Conservation (phyloP, 306 rosid species). For the Delonix regia region DNA sequence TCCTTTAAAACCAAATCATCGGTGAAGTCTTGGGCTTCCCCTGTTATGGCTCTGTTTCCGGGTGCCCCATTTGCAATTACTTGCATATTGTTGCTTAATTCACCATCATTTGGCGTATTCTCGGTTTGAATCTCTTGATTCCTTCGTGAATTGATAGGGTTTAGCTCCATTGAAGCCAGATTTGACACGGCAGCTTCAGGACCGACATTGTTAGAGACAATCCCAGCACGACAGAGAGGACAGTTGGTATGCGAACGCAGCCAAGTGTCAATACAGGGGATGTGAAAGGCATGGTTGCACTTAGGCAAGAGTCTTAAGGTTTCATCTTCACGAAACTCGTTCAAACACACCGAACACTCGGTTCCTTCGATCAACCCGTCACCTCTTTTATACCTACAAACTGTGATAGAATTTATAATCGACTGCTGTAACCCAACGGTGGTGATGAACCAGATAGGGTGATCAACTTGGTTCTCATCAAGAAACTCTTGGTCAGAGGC, state of each 20-base stretch:
- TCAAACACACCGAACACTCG: constrained; percentile 76
- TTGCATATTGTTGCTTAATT: constrained; percentile 17
- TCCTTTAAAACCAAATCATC: constrained; percentile 40
- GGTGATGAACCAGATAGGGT: constrained; percentile 76
- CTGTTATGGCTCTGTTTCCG: constrained; percentile 40
- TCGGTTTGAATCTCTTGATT: constrained; percentile 51
- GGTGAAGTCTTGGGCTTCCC: constrained; percentile 34
- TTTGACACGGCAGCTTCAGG: constrained; percentile 30
- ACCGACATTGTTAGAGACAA: constrained; percentile 34
- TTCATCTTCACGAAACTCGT: constrained; percentile 61
- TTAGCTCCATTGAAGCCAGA: constrained; percentile 31
- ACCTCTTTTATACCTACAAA: constrained; percentile 53
- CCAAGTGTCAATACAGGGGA: constrained; percentile 78
- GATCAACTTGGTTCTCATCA: constrained; percentile 55
- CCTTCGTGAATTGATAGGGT: constrained; percentile 14
- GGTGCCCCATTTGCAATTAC: not conserved
- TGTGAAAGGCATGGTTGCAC: constrained; percentile 79
- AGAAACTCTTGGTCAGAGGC: constrained; percentile 48
- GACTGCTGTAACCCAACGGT: constrained; percentile 71
- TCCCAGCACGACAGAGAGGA: constrained; percentile 70
- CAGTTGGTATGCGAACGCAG: constrained; percentile 79
- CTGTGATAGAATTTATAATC: constrained; percentile 64
- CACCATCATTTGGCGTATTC: constrained; percentile 32
- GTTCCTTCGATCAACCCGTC: constrained; percentile 80
- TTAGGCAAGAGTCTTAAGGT: constrained; percentile 66